Evolutionary conservation across 2,329 filamentous ascomycete species (phyloP).

Genomic region (Cyanodermella asteris): DNA sequence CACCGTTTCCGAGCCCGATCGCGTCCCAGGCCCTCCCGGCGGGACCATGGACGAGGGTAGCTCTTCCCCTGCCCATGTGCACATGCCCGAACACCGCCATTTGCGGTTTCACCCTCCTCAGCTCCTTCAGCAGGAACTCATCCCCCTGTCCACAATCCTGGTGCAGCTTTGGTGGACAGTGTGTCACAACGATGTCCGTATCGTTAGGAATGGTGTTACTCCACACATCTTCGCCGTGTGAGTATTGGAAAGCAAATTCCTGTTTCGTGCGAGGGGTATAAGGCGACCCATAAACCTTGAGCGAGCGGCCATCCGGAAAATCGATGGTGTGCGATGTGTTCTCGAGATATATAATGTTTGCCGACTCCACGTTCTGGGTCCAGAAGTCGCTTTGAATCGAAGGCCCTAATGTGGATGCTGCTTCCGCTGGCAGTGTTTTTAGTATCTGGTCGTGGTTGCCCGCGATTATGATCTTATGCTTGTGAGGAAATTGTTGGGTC

Average conservation of each 20-base stretch:
- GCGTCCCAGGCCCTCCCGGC: slow-evolving; percentile 1
- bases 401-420: slow-evolving; percentile 16
- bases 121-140: slow-evolving; percentile 7
- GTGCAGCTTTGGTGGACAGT: slow-evolving; percentile 8
- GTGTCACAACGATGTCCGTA: slow-evolving; percentile 9
- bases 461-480: slow-evolving; percentile 23
- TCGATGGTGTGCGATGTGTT: slow-evolving; percentile 41
- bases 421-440: too few species aligned
- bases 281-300: slow-evolving; percentile 61
- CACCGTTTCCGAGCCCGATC: too few species aligned
- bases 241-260: slow-evolving; percentile 9
- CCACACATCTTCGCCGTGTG: slow-evolving; percentile 8
- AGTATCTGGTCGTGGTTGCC: slow-evolving; percentile 26
- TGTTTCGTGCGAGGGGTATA: slow-evolving; percentile 39
- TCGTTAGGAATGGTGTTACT: slow-evolving; percentile 7
- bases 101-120: slow-evolving; percentile 8
- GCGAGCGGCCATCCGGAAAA: slow-evolving; percentile 29
- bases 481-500: slow-evolving; percentile 18
- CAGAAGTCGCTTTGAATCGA: slow-evolving; percentile 42
- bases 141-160: slow-evolving; percentile 7
- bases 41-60: not conserved
- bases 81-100: slow-evolving; percentile 11
- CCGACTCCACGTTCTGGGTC: slow-evolving; percentile 16
- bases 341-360: slow-evolving; percentile 53
- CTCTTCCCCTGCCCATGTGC: slow-evolving; percentile 9